Base-by-base conservation (phyloP, 352 stramenopile species). In the Elongisporangium senticosum region DNA sequence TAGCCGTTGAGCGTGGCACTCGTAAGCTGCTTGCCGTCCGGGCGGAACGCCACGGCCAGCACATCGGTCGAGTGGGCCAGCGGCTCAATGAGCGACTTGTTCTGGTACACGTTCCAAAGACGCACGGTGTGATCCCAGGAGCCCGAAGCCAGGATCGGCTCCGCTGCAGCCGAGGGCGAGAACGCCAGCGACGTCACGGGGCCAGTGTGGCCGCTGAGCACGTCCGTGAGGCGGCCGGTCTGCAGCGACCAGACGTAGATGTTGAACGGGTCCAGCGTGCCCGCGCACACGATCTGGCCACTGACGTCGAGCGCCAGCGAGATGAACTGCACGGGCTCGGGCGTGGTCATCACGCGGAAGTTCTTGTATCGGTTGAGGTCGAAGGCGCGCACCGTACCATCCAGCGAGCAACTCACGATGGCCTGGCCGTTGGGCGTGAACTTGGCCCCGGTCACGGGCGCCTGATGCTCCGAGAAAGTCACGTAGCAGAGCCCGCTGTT, bases 71-170 rank as follows among this genome's bases (percentile, higher is more conserved):
- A 91, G 72, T 99, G 97, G 37, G 96, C 89, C 3, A 99, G 84
- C 20, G 91, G 98, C 72, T 99, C 96, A 14, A 96, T 96, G 49
- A 93, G 83, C 49, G 79, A 86, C 63, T 98, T 97, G 61, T 86
- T 96, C 58, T 98, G 97, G 82, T 98, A 99, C 23, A 99, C 71
- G 71, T 99, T 98, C 98, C 97, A 99, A 4, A 99, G 78, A 23
- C 98, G 98, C 22, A 99, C 94, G 0, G 94, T 99, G 53, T 98
- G 95, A 69, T 99, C 98, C 98, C 98, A 99, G 19, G 96, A 99
- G 47, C 84, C 94, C 22, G 93, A 98, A 0, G 96, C 96, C 4
- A 99, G 79, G 52, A 96, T 75, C 1, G 84, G 84, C 64, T 95
- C 86, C 0, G 86, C 57, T 65, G 86, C 77, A 2, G 79, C 81